Evolutionary conservation across 2,329 filamentous ascomycete genomes (phyloP), one percentile per base, ranked within the genome.

Genomic region (Diaporthe sp.): DNA sequence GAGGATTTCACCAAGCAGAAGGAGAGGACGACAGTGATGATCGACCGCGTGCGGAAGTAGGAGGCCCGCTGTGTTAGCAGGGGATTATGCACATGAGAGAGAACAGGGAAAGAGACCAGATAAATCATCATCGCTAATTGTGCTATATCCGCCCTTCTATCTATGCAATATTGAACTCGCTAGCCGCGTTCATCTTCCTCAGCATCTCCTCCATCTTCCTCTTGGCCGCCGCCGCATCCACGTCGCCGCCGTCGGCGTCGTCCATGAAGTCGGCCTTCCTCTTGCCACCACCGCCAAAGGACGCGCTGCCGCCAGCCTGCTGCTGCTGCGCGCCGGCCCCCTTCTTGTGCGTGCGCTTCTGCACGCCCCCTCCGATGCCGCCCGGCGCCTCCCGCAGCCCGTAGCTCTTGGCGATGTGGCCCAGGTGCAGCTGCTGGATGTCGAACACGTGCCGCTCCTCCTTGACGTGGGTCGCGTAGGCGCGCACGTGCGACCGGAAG

Each of bases 371-470:
- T 46, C 92, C 92, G 73, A 99, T 97, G 68, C 94, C 94, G 7
- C 94, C 94, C 0, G 97, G 97, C 44, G 95, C 92, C 83, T 99
- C 97, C 78, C 97, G 90, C 78, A 99, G 86, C 2, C 93, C 97
- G 82, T 98, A 99, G 37, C 94, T 95, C 87, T 99, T 99, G 10
- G 96, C 96, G 78, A 97, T 87, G 87, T 99, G 97, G 4, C 97
- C 97, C 10, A 98, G 86, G 83, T 99, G 97, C 62, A 99, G 86
- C 80, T 94, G 91, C 76, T 95, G 95, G 84, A 98, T 97, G 83
- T 98, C 94, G 83, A 99, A 99, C 82, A 94, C 96, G 71, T 88
- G 87, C 71, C 97, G 90, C 86, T 99, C 97, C 58, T 93, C 92
- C 42, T 94, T 93, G 39, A 96, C 91, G 84, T 99, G 97, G 0